phyloP scores from a whole-genome alignment of 305 asterid genomes.

The Euphrasia arctica region DNA sequence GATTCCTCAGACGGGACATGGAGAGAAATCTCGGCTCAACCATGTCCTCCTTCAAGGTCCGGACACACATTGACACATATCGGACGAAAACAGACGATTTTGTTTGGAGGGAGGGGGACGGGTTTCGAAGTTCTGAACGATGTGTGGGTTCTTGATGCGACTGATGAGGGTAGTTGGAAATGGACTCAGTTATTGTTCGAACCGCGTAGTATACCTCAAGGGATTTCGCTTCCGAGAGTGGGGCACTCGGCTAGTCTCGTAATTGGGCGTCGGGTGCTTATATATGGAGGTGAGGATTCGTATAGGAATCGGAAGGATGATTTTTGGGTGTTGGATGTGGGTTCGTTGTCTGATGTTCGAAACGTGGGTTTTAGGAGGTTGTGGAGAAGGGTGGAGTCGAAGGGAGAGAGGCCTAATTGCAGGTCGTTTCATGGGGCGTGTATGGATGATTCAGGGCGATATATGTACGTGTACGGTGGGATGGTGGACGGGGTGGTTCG shows the following conservation, averaged over 20 bases:
- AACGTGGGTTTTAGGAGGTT: constrained; percentile 29
- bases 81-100: constrained; percentile 48
- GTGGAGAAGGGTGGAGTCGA: constrained; percentile 64
- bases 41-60: constrained; percentile 79
- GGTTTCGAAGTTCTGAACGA: constrained; percentile 76
- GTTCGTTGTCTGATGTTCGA: constrained; percentile 29
- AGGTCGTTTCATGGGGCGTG: constrained; percentile 95
- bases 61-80: constrained; percentile 83
- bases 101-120: constrained; percentile 88
- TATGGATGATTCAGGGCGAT: constrained; percentile 68
- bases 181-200: constrained; percentile 67
- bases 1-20: constrained; percentile 77
- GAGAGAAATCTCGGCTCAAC: constrained; percentile 46
- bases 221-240: constrained; percentile 69
- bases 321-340: constrained; percentile 78
- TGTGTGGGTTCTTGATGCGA: constrained; percentile 65
- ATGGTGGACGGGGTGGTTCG: constrained; percentile 78
- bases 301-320: constrained; percentile 68
- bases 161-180: constrained; percentile 27
- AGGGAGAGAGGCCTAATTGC: constrained; percentile 57
- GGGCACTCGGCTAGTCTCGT: constrained; percentile 91
- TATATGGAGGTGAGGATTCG: constrained; percentile 91
- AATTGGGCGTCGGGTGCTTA: constrained; percentile 69
- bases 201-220: constrained; percentile 52
- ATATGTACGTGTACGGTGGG: constrained; percentile 77